Conservation (phyloP, 768 basidiomycete species). For the Russula sp. region DNA sequence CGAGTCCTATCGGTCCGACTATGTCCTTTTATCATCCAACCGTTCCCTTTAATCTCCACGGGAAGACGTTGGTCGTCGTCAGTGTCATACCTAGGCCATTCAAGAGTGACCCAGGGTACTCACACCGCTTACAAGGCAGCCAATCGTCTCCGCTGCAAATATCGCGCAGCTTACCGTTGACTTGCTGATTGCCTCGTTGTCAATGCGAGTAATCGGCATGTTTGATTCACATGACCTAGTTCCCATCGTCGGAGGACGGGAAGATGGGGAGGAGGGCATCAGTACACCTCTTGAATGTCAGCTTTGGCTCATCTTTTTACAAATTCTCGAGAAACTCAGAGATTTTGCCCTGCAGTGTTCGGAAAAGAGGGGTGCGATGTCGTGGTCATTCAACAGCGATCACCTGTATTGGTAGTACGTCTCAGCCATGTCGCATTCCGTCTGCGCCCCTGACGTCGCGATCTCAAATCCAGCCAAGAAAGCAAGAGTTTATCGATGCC, state of each 20-base stretch:
- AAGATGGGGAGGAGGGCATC: slow-evolving; percentile 51
- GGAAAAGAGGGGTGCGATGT: slow-evolving; percentile 43
- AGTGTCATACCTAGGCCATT: neutral
- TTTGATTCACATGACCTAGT: slow-evolving; percentile 57
- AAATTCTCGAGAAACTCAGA: slow-evolving; percentile 12
- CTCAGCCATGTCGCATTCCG: neutral
- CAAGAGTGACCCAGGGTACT: neutral
- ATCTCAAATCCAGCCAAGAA: slow-evolving; percentile 41
- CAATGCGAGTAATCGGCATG: slow-evolving; percentile 51
- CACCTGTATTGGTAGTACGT: slow-evolving; percentile 67
- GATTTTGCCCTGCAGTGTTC: slow-evolving; percentile 43
- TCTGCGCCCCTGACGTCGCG: neutral
- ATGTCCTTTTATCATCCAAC: slow-evolving; percentile 18
- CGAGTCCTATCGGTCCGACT: neutral
- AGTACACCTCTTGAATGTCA: slow-evolving; percentile 72
- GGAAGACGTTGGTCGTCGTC: slow-evolving; percentile 14
- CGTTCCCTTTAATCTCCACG: neutral
- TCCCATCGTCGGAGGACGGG: slow-evolving; percentile 67
- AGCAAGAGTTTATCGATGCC: slow-evolving; percentile 55
- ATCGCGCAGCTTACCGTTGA: slow-evolving; percentile 74
- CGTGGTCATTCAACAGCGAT: slow-evolving; percentile 70
- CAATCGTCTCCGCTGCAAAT: slow-evolving; percentile 75
- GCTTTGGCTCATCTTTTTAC: slow-evolving; percentile 23
- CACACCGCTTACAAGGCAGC: slow-evolving; percentile 32
- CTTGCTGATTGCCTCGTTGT: slow-evolving; percentile 60